Evolutionary conservation across 768 basidiomycete genomes (phyloP).

Genomic region (Exidia glandulosa): DNA sequence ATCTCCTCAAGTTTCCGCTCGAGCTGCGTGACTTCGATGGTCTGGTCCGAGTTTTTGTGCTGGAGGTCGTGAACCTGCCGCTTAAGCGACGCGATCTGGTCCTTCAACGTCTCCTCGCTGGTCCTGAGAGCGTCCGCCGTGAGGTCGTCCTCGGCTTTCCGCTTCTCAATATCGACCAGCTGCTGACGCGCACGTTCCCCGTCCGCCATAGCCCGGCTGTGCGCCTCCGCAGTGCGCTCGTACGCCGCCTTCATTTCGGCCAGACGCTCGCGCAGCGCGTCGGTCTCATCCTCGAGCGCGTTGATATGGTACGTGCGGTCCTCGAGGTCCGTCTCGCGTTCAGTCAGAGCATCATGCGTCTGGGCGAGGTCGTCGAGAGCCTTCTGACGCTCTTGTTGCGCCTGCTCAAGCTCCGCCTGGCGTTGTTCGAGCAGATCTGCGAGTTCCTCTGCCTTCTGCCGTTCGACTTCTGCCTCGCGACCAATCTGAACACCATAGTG

Average conservation of each 20-base stretch:
- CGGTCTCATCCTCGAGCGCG: conserved; percentile 40
- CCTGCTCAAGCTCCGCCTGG: conserved; percentile 37
- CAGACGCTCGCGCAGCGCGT: conserved; percentile 44
- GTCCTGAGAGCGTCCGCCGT: conserved; percentile 32
- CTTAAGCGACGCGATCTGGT: conserved; percentile 50
- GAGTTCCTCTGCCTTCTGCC: conserved; percentile 22
- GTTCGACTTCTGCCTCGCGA: conserved; percentile 26
- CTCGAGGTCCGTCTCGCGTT: conserved; percentile 45
- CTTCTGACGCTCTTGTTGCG: conserved; percentile 47
- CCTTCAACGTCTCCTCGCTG: conserved; percentile 36
- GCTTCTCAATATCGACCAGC: conserved; percentile 34
- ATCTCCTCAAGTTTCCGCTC: conserved; percentile 54
- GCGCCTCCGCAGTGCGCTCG: conserved; percentile 37
- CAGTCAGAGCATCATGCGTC: conserved; percentile 44
- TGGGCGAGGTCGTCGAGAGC: conserved; percentile 41
- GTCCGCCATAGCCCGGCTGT: conserved; percentile 23
- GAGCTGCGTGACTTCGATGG: conserved; percentile 65
- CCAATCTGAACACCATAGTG: conserved; percentile 5
- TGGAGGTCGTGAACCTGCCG: conserved; percentile 59
- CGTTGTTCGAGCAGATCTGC: conserved; percentile 39
- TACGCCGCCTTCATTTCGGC: conserved; percentile 45
- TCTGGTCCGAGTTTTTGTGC: conserved; percentile 75
- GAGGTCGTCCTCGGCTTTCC: conserved; percentile 39
- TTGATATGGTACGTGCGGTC: conserved; percentile 36
- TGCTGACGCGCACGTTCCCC: conserved; percentile 30